Evolutionary conservation across 2,329 filamentous ascomycete genomes (phyloP).

Genomic region (Penicillium polonicum): DNA sequence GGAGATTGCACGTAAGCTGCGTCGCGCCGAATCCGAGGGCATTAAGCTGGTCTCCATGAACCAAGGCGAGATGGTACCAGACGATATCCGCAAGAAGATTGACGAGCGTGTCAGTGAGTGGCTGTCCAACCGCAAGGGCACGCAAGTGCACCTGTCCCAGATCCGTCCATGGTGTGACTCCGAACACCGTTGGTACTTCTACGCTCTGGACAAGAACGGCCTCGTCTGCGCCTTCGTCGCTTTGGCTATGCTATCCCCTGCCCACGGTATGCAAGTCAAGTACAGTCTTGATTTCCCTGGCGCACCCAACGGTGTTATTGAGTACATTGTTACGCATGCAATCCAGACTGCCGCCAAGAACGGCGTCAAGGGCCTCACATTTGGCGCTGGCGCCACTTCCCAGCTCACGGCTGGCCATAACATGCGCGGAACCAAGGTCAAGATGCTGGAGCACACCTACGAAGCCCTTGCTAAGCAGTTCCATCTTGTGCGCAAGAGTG

Average conservation of each 20-base stretch:
- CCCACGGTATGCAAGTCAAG: conserved; percentile 90
- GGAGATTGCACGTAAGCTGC: conserved; percentile 70
- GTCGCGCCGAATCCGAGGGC: conserved; percentile 77
- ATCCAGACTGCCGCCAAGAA: conserved; percentile 60
- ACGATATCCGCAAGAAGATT: conserved; percentile 67
- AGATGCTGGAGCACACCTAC: conserved; percentile 80
- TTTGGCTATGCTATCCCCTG: conserved; percentile 74
- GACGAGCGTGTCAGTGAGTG: conserved; percentile 75
- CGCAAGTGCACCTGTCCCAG: conserved; percentile 86
- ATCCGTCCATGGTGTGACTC: conserved; percentile 84
- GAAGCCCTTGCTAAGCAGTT: conserved; percentile 77
- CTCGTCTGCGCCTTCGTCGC: conserved; percentile 76
- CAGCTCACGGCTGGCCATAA: conserved; percentile 78
- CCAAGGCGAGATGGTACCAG: conserved; percentile 61
- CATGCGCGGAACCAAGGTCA: conserved; percentile 74
- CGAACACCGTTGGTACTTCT: conserved; percentile 81
- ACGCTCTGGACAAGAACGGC: conserved; percentile 70
- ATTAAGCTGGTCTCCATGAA: conserved; percentile 74
- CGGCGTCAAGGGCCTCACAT: conserved; percentile 71
- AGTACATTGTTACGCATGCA: conserved; percentile 73
- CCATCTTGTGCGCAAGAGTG: conserved; percentile 77
- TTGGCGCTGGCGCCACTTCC: conserved; percentile 76
- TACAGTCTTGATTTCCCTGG: conserved; percentile 92
- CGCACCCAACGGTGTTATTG: conserved; percentile 82
- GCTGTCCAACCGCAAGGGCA: conserved; percentile 76